Percentiles rank a stretch among this genome's conserved stretches.
phyloP scores from a whole-genome alignment of 2,329 filamentous ascomycete genomes.

The Claviceps africana region DNA sequence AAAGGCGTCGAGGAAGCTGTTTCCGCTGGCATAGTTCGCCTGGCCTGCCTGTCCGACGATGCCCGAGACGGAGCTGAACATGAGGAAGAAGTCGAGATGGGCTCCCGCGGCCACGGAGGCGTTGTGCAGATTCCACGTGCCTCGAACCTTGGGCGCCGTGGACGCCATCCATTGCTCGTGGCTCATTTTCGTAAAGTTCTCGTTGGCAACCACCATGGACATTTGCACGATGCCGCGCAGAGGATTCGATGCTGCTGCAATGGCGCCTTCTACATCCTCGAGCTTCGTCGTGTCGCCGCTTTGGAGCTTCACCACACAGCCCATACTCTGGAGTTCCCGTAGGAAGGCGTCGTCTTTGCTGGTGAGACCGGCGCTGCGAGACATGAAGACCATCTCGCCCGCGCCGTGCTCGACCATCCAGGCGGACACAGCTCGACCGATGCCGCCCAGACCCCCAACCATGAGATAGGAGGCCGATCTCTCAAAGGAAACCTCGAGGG shows the following conservation, averaged over 20 bases:
- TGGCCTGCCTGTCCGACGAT: slow-evolving; percentile 22
- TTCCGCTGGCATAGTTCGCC: slow-evolving; percentile 27
- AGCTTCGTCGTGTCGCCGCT: slow-evolving; percentile 5
- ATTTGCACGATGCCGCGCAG: slow-evolving; percentile 22
- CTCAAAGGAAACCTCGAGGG: slow-evolving; percentile 1
- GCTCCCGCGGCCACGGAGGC: not conserved
- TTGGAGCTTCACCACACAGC: slow-evolving; percentile 10
- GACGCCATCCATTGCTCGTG: slow-evolving; percentile 16
- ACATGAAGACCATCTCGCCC: slow-evolving; percentile 13
- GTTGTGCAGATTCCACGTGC: slow-evolving; percentile 23
- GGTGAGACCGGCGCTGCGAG: slow-evolving; percentile 4
- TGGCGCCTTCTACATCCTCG: slow-evolving; percentile 4
- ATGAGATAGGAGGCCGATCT: slow-evolving; percentile 9
- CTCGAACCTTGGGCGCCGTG: slow-evolving; percentile 17
- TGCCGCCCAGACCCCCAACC: slow-evolving; percentile 11
- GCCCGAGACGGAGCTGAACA: slow-evolving; percentile 21
- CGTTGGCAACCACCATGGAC: slow-evolving; percentile 19
- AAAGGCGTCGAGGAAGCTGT: slow-evolving; percentile 25
- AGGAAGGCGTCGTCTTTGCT: slow-evolving; percentile 4
- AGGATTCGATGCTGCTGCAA: slow-evolving; percentile 6
- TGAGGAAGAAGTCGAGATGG: slow-evolving; percentile 24
- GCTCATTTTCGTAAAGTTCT: slow-evolving; percentile 19
- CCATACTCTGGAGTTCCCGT: slow-evolving; percentile 10
- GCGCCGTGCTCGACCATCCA: slow-evolving; percentile 13
- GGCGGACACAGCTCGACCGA: slow-evolving; percentile 8